Evolutionary conservation across 2,329 filamentous ascomycete genomes (phyloP), one percentile per base, ranked within the genome.

Genomic region (Exutisphaerella laricina): DNA sequence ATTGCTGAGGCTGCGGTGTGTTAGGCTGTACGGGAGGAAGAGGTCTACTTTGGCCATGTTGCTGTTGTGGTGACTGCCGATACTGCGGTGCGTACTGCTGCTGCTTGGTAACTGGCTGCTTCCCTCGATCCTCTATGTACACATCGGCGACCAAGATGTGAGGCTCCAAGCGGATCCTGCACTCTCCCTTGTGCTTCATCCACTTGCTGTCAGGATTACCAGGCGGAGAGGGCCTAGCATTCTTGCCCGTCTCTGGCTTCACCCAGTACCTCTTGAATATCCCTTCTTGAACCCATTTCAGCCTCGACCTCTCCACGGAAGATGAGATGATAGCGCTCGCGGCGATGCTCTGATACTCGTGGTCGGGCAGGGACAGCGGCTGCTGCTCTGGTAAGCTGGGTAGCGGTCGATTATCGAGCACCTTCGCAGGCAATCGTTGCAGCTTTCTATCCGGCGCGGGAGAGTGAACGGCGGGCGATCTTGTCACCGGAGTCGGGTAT

Each of bases 261-360:
- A 80, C 77, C 84, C 84, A 88, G 63, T 84, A 88, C 57, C 80
- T 84, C 54, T 87, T 81, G 55, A 88, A 86, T 35, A 88, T 73
- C 12, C 64, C 64, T 21, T 82, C 82, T 53, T 71, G 75, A 17
- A 84, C 75, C 84, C 84, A 88, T 73, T 76, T 79, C 44, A 81
- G 73, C 46, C 84, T 80, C 57, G 86, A 92, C 58, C 84, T 76
- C 37, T 77, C 68, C 18, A 92, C 72, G 2, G 85, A 87, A 54
- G 88, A 82, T 56, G 77, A 73, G 45, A 90, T 70, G 14, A 90
- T 84, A 53, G 82, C 84, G 65, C 86, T 88, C 56, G 88, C 83
- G 43, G 80, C 76, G 29, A 89, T 73, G 17, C 79, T 78, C 66
- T 89, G 85, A 58, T 82, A 90, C 10, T 88, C 83, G 51, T 74